Evolutionary conservation across 257 asterid genomes (phyloP).

Genomic region (Leptodermis oblonga): DNA sequence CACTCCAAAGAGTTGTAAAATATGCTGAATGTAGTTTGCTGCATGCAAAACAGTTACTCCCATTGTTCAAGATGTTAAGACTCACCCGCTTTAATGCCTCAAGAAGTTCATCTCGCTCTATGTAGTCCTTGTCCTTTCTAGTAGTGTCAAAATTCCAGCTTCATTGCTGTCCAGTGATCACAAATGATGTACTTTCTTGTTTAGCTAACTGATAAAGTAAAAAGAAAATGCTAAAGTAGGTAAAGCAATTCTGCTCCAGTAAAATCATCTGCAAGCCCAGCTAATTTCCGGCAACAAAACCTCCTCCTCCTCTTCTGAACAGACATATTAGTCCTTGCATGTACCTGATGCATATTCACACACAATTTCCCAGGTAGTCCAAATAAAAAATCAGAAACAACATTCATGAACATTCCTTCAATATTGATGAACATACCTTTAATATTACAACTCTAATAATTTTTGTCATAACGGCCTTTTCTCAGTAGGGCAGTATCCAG

Average conservation of each 20-base stretch:
- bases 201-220: constrained; percentile 10
- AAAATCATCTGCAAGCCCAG: constrained; percentile 76
- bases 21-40: not conserved
- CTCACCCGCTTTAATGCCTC: constrained; percentile 92
- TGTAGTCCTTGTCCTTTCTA: constrained; percentile 79
- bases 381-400: too few relatives aligned
- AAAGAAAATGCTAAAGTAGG: constrained; percentile 8
- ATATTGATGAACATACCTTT: constrained; percentile 48
- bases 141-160: constrained; percentile 97
- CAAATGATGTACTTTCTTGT: constrained; percentile 25
- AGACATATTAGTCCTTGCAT: constrained; percentile 91
- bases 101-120: constrained; percentile 86
- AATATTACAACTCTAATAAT: constrained; percentile 93
- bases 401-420: constrained; percentile 34
- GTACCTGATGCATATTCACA: constrained; percentile 75
- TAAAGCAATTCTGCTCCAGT: constrained; percentile 92
- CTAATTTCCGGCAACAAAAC: constrained; percentile 73
- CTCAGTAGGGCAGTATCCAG: constrained; percentile 96
- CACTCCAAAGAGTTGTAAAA: constrained; percentile 9
- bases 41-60: not conserved
- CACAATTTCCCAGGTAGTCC: constrained; percentile 12
- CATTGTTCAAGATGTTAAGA: constrained; percentile 18
- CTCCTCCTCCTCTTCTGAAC: constrained; percentile 90
- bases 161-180: constrained; percentile 68
- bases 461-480: constrained; percentile 97